Evolutionary conservation across 306 rosid genomes (phyloP), one percentile per base, ranked within the genome.

Genomic region (Quillaja saponaria): DNA sequence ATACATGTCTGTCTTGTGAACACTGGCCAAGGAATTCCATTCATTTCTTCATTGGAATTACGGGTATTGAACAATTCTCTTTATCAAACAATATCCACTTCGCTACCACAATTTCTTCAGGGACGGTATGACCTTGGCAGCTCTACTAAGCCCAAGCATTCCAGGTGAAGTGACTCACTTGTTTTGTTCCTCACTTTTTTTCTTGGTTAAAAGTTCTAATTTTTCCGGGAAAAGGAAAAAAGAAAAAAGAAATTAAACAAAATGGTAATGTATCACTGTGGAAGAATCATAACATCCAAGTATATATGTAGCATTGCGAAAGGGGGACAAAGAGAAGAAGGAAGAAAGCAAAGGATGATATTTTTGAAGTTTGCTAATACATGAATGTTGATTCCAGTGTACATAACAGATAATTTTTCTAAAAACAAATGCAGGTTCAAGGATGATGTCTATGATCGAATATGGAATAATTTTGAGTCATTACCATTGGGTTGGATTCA

Each of bases 1-100:
- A 9, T 73, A 13, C 4, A 45, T 37, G 54, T 73, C 10, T 73
- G 78, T 34, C 57, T 73, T 16, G 73, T 66, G 13, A 73, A 66
- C 46, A 66, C 58, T 4, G 78, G 68, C 6, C 47, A 34, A 13
- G 74, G 71, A 10, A 46, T 34, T 20, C 65, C 75, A 0, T 67
- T 67, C 45, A 55, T 68, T 4, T 68, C 69, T 37, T 44, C 61
- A n/a, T 40, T 74, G 42, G 73, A 65, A 46, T 40, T 74, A 3
- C 47, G 70, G 41, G 61, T 63, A 16, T 59, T 73, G 62, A 40
- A 49, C 2, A 61, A 74, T 68, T 21, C 58, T 10, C 13, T 46
- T 7, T 49, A 68, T 25, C 37, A n/a, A 13, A 37, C 47, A 0
- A 17, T 34, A 3, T 58, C 47, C 9, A 55, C 16, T n/a, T 58